These are phyloP conservation scores for Zasmidium angulare DNA, from an alignment of 2,329 filamentous ascomycete genomes.

Conservation along the genomic window DNA sequence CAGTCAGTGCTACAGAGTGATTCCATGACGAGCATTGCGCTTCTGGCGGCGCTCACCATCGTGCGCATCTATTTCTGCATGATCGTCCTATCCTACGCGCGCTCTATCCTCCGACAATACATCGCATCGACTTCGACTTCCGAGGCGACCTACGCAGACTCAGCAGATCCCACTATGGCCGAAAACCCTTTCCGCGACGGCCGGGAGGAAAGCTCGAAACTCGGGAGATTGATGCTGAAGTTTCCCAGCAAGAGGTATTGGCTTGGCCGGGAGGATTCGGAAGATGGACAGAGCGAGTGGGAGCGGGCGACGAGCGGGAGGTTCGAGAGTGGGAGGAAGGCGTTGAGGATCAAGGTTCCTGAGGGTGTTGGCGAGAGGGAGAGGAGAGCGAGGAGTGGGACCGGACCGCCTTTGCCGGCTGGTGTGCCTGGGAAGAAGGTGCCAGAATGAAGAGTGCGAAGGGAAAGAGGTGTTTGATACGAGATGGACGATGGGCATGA, in stretches of 20 bases:
- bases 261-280: slow-evolving; percentile 66
- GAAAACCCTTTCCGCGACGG: slow-evolving; percentile 70
- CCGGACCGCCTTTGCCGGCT: slow-evolving; percentile 48
- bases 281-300: slow-evolving; percentile 65
- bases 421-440: slow-evolving; percentile 13
- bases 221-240: slow-evolving; percentile 76
- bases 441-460: slow-evolving; percentile 13
- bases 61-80: slow-evolving; percentile 81
- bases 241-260: slow-evolving; percentile 72
- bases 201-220: slow-evolving; percentile 68
- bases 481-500: neutral
- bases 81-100: slow-evolving; percentile 79
- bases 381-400: slow-evolving; percentile 61
- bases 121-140: slow-evolving; percentile 45
- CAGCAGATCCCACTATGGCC: slow-evolving; percentile 47
- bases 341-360: slow-evolving; percentile 39
- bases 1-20: slow-evolving; percentile 66
- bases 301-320: slow-evolving; percentile 62
- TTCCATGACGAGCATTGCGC: slow-evolving; percentile 71
- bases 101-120: slow-evolving; percentile 71
- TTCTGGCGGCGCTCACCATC: slow-evolving; percentile 72
- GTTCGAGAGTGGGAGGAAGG: slow-evolving; percentile 49
- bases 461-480: neutral
- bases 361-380: slow-evolving; percentile 57
- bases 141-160: slow-evolving; percentile 37